Percentiles rank a stretch among this genome's conserved stretches.
Evolutionary conservation across 2,329 filamentous ascomycete species (phyloP).

Genomic region (Ciborinia camelliae): DNA sequence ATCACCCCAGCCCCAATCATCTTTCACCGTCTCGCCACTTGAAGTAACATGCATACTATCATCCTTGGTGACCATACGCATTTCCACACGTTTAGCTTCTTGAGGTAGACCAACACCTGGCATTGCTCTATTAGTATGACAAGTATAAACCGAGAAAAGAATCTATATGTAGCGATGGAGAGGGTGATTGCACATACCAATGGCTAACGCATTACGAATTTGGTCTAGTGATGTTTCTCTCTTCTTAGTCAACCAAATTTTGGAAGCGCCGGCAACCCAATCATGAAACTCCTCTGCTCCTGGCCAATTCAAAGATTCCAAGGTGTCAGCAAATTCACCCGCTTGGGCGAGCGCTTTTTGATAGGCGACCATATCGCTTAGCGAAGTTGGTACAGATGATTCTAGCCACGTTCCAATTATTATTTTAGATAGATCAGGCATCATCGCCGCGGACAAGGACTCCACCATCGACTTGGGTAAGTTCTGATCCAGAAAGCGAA

Average conservation of each 20-base stretch:
- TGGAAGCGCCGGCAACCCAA: slow-evolving; percentile 78
- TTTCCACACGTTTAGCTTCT: slow-evolving; percentile 80
- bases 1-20: slow-evolving; percentile 71
- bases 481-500: slow-evolving; percentile 50
- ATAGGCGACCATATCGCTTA: slow-evolving; percentile 69
- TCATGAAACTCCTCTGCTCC: slow-evolving; percentile 62
- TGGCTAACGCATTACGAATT: slow-evolving; percentile 66
- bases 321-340: slow-evolving; percentile 57
- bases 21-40: slow-evolving; percentile 47
- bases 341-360: slow-evolving; percentile 66
- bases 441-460: slow-evolving; percentile 64
- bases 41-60: slow-evolving; percentile 64
- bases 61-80: slow-evolving; percentile 66
- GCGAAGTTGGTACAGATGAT: slow-evolving; percentile 68
- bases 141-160: background rate
- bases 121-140: background rate
- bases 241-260: slow-evolving; percentile 81
- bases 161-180: background rate
- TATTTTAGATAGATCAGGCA: slow-evolving; percentile 64
- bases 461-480: slow-evolving; percentile 54
- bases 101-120: slow-evolving; percentile 63
- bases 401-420: slow-evolving; percentile 74
- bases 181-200: slow-evolving; percentile 24
- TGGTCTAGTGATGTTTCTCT: slow-evolving; percentile 74
- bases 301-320: slow-evolving; percentile 62